Conservation (phyloP, 345 rosid species). For the Gossypium turneri region DNA sequence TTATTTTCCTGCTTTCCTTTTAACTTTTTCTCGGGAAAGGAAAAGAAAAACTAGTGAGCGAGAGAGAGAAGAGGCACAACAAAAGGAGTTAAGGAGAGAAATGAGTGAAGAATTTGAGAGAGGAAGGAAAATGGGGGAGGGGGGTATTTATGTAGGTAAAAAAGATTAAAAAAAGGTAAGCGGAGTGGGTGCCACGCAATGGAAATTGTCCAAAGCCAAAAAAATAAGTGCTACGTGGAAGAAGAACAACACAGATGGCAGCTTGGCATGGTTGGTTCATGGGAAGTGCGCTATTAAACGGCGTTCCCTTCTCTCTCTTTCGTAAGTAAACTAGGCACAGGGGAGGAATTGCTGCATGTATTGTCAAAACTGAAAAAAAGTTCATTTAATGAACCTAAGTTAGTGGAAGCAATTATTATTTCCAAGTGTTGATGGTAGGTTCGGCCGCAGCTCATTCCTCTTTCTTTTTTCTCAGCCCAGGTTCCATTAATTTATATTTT, state of each 20-base stretch:
- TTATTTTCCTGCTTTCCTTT: constrained; percentile 13
- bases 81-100: neutral
- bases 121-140: constrained; percentile 3
- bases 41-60: neutral
- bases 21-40: neutral
- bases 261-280: too few species aligned
- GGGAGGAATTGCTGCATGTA: neutral
- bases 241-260: too few species aligned
- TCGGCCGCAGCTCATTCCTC: too few species aligned
- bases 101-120: neutral
- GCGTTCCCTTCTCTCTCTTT: too few species aligned
- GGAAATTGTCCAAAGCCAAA: constrained; percentile 20
- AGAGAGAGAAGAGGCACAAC: neutral
- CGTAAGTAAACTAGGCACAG: neutral
- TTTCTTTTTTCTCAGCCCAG: too few species aligned
- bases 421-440: too few species aligned
- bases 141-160: constrained; percentile 38
- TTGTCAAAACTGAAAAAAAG: neutral
- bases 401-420: too few species aligned
- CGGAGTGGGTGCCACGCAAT: constrained; percentile 56
- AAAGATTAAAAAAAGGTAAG: constrained; percentile 7
- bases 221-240: neutral
- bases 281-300: too few species aligned
- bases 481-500: too few species aligned
- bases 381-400: too few species aligned